Base-by-base conservation (phyloP, 495 filamentous ascomycete species). In the Penicillium tannophilum region DNA sequence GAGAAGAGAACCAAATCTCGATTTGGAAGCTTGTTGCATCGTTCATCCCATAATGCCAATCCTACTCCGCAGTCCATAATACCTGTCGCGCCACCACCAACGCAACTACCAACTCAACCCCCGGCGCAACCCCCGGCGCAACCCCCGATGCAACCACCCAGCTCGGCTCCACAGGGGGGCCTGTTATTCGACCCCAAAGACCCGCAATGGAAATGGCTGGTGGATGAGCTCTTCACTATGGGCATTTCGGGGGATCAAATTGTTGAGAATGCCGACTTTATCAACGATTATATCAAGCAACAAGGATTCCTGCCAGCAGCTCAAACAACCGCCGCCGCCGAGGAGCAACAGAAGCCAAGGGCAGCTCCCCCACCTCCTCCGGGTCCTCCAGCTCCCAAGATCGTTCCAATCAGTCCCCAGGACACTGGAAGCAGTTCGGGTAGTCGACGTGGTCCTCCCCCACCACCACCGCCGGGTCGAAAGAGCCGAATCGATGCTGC, bases 191-290 rank as follows among this genome's bases (percentile, higher is more conserved):
- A 97, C 66, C 85, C 86, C 33, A 87, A 87, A 46, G 92, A 97
- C 73, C 91, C 92, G 0, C 81, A 86, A 39, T 93, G 90, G 84
- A 86, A 91, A 74, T 85, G 87, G n/a, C 82, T 95, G 43, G 82
- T 96, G 67, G 87, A 88, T 64, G 91, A 97, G 66, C 75, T 98
- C 23, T 78, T 86, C 63, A 76, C 84, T 28, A 92, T 97, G 87
- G 94, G 93, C 4, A 90, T 97, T 45, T 95, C 90, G 2, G 90
- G 94, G 65, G 93, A 97, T 67, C 88, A 94, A 63, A 94, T 98
- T 56, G 87, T 85, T 54, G 90, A 95, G 56, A 93, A 97, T 66
- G 88, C 92, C 42, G 93, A 96, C 53, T 98, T 97, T 63, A 98
- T 98, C 72, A 91, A 93, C 72, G 81, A 86, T 17, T 98, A 94